Evolutionary conservation across 805 yeast genomes (phyloP).

Genomic region (Blastobotrys chiropterorum): DNA sequence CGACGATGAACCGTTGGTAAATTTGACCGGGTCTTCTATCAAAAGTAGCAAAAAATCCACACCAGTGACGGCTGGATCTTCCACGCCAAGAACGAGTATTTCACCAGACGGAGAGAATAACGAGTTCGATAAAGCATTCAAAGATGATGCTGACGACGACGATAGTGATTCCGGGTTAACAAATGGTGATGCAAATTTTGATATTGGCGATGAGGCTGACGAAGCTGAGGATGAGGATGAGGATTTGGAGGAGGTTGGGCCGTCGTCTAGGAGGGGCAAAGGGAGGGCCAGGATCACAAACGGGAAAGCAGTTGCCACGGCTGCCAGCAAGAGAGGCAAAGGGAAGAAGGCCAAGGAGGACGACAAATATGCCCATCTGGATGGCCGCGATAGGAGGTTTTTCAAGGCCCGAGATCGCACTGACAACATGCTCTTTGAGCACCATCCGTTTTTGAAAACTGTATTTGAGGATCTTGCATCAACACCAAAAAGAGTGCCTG

Average conservation of each 20-base stretch:
- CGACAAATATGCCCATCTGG: neutral
- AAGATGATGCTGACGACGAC: no score
- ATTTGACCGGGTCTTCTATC: neutral
- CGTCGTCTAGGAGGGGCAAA: neutral
- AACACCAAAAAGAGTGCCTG: slow-evolving; percentile 36
- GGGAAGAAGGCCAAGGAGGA: neutral
- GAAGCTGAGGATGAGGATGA: neutral
- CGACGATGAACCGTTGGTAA: neutral
- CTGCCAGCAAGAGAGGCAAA: neutral
- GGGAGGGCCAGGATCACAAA: no score
- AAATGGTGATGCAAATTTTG: no score
- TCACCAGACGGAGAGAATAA: no score
- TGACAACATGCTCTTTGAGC: slow-evolving; percentile 59
- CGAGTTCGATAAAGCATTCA: no score
- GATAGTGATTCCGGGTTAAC: no score
- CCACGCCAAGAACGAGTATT: neutral
- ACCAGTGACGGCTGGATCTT: neutral
- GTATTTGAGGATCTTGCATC: slow-evolving; percentile 62
- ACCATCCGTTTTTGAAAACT: slow-evolving; percentile 71
- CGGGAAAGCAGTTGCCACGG: no score
- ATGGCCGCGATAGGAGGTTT: neutral
- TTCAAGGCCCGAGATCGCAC: slow-evolving; percentile 32
- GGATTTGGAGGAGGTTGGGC: neutral
- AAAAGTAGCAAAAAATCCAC: neutral
- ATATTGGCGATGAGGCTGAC: no score